Evolutionary conservation across 2,329 filamentous ascomycete species (phyloP).

Genomic region (Drechslera avenae): DNA sequence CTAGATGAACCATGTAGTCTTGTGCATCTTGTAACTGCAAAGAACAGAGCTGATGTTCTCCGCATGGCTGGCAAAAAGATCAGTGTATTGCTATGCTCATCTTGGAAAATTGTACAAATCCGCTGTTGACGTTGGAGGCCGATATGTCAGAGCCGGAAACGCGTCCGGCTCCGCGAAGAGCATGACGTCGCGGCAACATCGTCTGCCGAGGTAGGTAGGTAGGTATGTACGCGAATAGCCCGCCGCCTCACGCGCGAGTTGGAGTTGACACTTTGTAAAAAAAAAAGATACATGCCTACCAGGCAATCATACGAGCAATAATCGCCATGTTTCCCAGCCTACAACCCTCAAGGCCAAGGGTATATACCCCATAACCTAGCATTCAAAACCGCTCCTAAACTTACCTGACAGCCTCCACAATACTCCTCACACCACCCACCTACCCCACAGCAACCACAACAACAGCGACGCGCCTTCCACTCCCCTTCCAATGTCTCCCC

Average conservation of each 20-base stretch:
- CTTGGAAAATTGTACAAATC: slow-evolving; percentile 3
- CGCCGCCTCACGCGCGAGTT: background rate
- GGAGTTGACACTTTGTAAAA: too few relatives aligned
- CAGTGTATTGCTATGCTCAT: slow-evolving; percentile 8
- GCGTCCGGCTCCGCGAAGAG: slow-evolving; percentile 26
- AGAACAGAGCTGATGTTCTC: slow-evolving; percentile 35
- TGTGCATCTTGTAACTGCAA: slow-evolving; percentile 34
- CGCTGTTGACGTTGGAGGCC: slow-evolving; percentile 1
- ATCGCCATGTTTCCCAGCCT: slow-evolving; percentile 46
- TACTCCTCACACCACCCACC: slow-evolving; percentile 26
- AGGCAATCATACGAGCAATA: slow-evolving; percentile 12
- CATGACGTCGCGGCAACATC: slow-evolving; percentile 29
- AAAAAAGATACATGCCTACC: slow-evolving; percentile 4
- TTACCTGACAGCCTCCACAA: slow-evolving; percentile 35
- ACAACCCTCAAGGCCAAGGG: slow-evolving; percentile 51
- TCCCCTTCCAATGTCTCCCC: slow-evolving; percentile 13
- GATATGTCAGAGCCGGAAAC: slow-evolving; percentile 29
- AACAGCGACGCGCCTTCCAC: slow-evolving; percentile 35
- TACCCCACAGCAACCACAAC: slow-evolving; percentile 37
- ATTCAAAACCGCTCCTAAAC: too few relatives aligned
- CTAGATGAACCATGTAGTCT: slow-evolving; percentile 23
- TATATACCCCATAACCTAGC: too few relatives aligned
- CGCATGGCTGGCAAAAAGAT: slow-evolving; percentile 39
- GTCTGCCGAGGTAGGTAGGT: slow-evolving; percentile 33
- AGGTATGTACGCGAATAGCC: too few relatives aligned